Evolutionary conservation across 257 asterid genomes (phyloP), one percentile per base, ranked within the genome.

Genomic region (Solanum bulbocastanum): DNA sequence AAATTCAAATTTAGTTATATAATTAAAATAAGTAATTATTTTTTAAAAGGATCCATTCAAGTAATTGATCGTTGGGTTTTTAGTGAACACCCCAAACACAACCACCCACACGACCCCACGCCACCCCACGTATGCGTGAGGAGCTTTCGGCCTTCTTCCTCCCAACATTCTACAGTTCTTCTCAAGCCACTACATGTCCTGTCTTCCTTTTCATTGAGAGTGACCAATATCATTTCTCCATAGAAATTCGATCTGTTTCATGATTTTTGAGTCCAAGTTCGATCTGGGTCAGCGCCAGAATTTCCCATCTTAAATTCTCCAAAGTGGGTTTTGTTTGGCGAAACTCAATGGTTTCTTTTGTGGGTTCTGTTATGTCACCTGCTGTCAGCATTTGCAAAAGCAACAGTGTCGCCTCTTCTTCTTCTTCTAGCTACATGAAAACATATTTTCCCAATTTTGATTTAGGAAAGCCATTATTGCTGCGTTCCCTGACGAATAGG

Each of bases 361-460:
- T 84, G 86, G 92, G 90, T 84, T 86, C 91, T 73, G 88, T 90
- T 87, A 65, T 91, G 46, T 42, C 87, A 81, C 88, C 90, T 85
- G 87, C 92, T 37, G 86, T 87, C 84, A 88, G 76, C 87, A 72
- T 91, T 73, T 60, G 86, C 90, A 84, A 60, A 83, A 75, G 78
- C 87, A 87, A 71, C 85, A 46, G 75, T 49, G 84, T 86, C 66
- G 65, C 89, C 27, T 87, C 87, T 86, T 84, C 81, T 83, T 88
- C 86, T 33, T 81, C 86, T 37, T 81, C 86, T 87, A 46, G 18
- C 40, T 46, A 30, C 85, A 10, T 18, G 30, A 82, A 49, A 46
- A 49, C 44, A 30, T 82, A 10, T 49, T 90, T 88, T 32, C 86
- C 91, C 42, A 86, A 83, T 27, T 83, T 78, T 89, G 88, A 85